These are phyloP conservation scores for Saccharomycopsis sp. DNA, from an alignment of 805 yeast species.

Conservation along the genomic window DNA sequence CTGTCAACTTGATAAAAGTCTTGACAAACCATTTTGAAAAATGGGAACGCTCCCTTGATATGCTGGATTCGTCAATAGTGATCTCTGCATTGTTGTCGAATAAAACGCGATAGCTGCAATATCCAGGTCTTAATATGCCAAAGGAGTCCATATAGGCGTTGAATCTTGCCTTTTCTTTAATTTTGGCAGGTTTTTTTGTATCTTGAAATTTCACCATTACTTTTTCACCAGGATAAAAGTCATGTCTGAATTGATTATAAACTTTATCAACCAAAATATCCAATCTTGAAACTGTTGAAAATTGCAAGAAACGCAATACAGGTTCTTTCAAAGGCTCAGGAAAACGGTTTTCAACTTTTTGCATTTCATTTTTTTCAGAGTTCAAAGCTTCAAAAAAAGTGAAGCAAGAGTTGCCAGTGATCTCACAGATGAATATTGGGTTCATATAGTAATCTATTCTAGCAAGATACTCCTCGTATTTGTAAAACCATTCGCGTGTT, in stretches of 20 bases:
- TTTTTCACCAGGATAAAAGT: constrained; percentile 86
- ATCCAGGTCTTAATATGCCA: constrained; percentile 39
- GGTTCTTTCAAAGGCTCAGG: constrained; percentile 93
- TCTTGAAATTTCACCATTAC: constrained; percentile 44
- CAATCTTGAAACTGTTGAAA: constrained; percentile 69
- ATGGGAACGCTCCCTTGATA: constrained; percentile 73
- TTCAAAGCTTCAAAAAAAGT: constrained; percentile 84
- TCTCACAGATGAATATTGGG: constrained; percentile 87
- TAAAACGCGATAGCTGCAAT: constrained; percentile 63
- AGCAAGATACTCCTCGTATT: constrained; percentile 65
- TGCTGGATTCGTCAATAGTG: constrained; percentile 63
- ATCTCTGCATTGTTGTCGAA: constrained; percentile 48
- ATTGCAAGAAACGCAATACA: constrained; percentile 75
- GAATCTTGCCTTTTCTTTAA: constrained; percentile 27
- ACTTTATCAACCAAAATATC: constrained; percentile 86
- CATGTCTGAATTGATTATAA: constrained; percentile 64
- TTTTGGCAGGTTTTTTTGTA: constrained; percentile 16
- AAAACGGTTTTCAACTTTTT: constrained; percentile 65
- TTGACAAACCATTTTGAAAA: constrained; percentile 87
- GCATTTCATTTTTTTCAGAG: constrained; percentile 57
- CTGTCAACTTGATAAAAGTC: constrained; percentile 74
- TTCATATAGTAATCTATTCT: constrained; percentile 65
- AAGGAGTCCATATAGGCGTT: constrained; percentile 34
- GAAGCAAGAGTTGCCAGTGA: constrained; percentile 86
- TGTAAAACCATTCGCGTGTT: constrained; percentile 81